A percentile compares a stretch with the other conserved stretches of the same genome.
Conservation (phyloP, 306 rosid genomes). For the Prunus salicina region DNA sequence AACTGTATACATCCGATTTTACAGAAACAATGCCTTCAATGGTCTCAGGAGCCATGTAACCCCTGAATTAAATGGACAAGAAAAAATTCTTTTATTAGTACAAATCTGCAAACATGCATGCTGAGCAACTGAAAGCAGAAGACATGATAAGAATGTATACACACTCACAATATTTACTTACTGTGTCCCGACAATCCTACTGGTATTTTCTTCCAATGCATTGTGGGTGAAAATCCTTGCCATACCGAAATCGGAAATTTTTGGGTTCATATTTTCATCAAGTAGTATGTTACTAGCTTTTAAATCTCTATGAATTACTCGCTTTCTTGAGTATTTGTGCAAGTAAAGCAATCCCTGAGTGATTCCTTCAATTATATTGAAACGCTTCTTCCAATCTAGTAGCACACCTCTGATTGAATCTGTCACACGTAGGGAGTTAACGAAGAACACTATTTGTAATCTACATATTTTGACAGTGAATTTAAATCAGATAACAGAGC, state of each 20-base stretch:
- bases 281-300: conserved; percentile 18
- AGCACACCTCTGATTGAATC: neutral
- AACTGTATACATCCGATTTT: conserved; percentile 3
- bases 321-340: neutral
- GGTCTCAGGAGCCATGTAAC: conserved; percentile 23
- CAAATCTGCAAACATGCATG: neutral
- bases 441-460: neutral
- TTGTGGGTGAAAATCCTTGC: neutral
- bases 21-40: neutral
- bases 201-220: conserved; percentile 14
- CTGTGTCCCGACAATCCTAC: conserved; percentile 26
- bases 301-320: conserved; percentile 3
- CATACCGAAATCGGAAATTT: neutral
- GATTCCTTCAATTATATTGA: conserved; percentile 5
- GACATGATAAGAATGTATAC: neutral
- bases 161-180: conserved; percentile 9
- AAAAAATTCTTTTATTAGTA: neutral
- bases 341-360: conserved; percentile 9
- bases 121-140: neutral
- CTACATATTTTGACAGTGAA: too few species aligned
- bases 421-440: neutral
- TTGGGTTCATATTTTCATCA: conserved; percentile 9
- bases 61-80: conserved; percentile 1
- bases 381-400: conserved; percentile 3
- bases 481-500: neutral